Evolutionary conservation across 1,284 basidiomycete species (phyloP).

Genomic region (Nidula niveotomentosa): DNA sequence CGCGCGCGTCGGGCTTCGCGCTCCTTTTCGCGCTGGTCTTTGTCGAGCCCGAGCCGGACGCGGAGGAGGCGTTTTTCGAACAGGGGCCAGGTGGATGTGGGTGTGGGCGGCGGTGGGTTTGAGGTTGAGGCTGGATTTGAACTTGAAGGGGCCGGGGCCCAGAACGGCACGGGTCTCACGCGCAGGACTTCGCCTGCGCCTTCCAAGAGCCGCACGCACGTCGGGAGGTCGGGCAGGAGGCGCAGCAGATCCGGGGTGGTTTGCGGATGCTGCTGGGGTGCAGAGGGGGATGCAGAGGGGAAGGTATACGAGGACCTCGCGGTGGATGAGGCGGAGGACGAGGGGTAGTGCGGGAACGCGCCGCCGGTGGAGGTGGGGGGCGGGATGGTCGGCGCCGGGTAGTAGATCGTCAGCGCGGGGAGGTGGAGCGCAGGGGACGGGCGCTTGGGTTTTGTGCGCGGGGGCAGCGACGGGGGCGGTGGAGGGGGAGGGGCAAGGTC

Average conservation of each 20-base stretch:
- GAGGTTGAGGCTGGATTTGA: background rate
- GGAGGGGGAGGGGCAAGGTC: constrained; percentile 11
- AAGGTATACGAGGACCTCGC: constrained; percentile 1
- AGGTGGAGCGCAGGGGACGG: constrained; percentile 11
- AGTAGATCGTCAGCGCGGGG: constrained; percentile 22
- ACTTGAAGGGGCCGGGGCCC: no score
- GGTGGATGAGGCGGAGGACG: constrained; percentile 4
- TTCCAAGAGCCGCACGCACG: constrained; percentile 17
- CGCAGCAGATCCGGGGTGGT: constrained; percentile 1
- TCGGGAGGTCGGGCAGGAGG: constrained; percentile 21
- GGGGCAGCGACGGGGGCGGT: constrained; percentile 2
- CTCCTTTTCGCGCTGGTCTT: constrained; percentile 12
- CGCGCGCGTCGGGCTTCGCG: constrained; percentile 3
- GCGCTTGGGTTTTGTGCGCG: background rate
- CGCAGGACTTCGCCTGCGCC: constrained; percentile 13
- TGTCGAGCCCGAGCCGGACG: constrained; percentile 11
- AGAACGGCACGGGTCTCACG: constrained; percentile 18
- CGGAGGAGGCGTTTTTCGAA: constrained; percentile 16
- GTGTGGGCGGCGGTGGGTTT: constrained; percentile 5
- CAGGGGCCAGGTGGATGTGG: no score
- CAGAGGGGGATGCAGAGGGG: background rate
- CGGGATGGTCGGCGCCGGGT: constrained; percentile 10
- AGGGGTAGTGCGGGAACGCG: constrained; percentile 8
- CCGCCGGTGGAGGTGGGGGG: constrained; percentile 10
- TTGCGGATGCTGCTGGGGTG: constrained; percentile 12